These are phyloP conservation scores for Hydnum rufescens DNA, from an alignment of 768 basidiomycete species.

Conservation along the genomic window DNA sequence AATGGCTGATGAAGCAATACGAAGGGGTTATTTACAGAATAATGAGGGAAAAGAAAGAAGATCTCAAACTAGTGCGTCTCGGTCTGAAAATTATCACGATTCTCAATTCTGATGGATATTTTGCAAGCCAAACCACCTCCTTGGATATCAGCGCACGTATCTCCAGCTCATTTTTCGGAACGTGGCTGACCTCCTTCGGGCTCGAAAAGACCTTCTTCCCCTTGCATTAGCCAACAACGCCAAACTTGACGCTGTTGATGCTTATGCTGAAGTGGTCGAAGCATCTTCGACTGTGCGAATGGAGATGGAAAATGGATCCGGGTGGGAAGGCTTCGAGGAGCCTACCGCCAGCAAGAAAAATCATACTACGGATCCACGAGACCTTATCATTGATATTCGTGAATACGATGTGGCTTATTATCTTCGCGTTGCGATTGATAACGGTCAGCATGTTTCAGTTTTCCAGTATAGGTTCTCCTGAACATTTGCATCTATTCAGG, in stretches of 20 bases:
- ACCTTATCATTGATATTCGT: slow-evolving; percentile 81
- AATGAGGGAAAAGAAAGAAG: slow-evolving; percentile 71
- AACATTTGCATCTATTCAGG: slow-evolving; percentile 23
- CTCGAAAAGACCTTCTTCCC: slow-evolving; percentile 75
- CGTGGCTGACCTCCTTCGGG: slow-evolving; percentile 73
- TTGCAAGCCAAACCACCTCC: slow-evolving; percentile 67
- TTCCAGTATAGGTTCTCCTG: not conserved
- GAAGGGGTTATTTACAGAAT: slow-evolving; percentile 72
- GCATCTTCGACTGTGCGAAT: slow-evolving; percentile 37
- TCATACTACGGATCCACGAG: slow-evolving; percentile 59
- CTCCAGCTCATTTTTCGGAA: slow-evolving; percentile 83
- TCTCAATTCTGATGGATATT: slow-evolving; percentile 1
- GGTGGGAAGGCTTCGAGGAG: slow-evolving; percentile 33
- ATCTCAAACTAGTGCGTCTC: slow-evolving; percentile 45
- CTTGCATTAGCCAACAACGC: slow-evolving; percentile 78
- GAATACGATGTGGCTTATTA: slow-evolving; percentile 98
- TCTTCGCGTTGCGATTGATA: slow-evolving; percentile 97
- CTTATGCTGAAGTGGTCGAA: slow-evolving; percentile 89
- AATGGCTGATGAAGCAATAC: slow-evolving; percentile 87
- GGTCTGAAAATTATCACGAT: not conserved
- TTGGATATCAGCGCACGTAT: slow-evolving; percentile 81
- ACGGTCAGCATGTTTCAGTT: slow-evolving; percentile 21
- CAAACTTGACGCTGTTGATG: slow-evolving; percentile 88
- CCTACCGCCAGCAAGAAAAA: slow-evolving; percentile 19
- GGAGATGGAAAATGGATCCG: slow-evolving; percentile 26